Conservation (phyloP, 306 rosid genomes). For the Bauhinia variegata region DNA sequence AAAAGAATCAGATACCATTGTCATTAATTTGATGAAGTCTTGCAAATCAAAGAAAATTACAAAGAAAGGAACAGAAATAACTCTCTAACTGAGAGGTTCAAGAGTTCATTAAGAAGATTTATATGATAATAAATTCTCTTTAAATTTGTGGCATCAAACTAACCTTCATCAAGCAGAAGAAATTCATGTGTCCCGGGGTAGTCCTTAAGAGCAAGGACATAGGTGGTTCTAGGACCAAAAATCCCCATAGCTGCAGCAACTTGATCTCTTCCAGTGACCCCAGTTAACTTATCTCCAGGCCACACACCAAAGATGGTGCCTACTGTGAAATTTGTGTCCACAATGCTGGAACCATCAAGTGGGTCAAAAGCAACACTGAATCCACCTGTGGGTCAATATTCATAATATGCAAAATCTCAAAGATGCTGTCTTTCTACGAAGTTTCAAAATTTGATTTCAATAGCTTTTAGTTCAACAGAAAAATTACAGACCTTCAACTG, state of each 20-base stretch:
- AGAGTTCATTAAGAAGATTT: neutral
- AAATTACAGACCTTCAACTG: conserved; percentile 69
- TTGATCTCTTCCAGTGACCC: conserved; percentile 90
- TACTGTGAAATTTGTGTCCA: conserved; percentile 96
- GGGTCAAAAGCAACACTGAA: conserved; percentile 99
- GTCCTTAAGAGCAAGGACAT: conserved; percentile 85
- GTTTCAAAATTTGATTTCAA: neutral
- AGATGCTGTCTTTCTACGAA: conserved; percentile 7
- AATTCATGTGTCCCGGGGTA: conserved; percentile 95
- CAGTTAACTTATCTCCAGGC: conserved; percentile 97
- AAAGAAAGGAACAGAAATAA: conserved; percentile 5
- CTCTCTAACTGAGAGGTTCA: neutral
- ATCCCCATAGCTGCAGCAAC: conserved; percentile 99
- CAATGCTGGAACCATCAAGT: conserved; percentile 97
- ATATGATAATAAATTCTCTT: conserved; percentile 14
- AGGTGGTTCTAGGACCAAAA: conserved; percentile 94
- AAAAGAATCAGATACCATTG: conserved; percentile 28
- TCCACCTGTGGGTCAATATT: conserved; percentile 68
- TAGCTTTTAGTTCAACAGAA: neutral
- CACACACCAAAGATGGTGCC: conserved; percentile 98
- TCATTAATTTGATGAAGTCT: conserved; percentile 18
- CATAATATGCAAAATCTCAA: conserved; percentile 28
- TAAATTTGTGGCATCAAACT: conserved; percentile 4
- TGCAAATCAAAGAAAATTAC: neutral
- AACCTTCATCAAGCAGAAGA: conserved; percentile 96